Evolutionary conservation across 2,329 filamentous ascomycete species (phyloP).

Genomic region (Arthrobotrys musiformis): DNA sequence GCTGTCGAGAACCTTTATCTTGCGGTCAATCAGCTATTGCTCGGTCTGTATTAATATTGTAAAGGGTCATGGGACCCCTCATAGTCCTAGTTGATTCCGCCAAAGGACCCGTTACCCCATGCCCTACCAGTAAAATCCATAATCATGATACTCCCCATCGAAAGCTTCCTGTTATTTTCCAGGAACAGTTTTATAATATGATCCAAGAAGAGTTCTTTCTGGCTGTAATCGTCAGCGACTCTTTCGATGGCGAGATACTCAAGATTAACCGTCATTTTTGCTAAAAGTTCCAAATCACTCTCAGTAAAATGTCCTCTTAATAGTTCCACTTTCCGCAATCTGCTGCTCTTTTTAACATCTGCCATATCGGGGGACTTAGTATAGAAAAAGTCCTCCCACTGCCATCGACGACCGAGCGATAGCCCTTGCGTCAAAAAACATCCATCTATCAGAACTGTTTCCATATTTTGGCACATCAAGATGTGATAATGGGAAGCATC

Average conservation of each 20-base stretch:
- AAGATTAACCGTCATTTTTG: neutral
- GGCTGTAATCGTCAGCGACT: neutral
- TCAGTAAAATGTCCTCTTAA: neutral
- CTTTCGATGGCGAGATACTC: neutral
- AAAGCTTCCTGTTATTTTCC: neutral
- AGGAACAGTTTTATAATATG: neutral
- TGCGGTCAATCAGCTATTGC: too few species aligned
- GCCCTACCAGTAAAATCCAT: neutral
- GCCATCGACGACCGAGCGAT: neutral
- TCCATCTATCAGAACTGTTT: neutral
- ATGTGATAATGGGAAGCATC: neutral
- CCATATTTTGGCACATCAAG: neutral
- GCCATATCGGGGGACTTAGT: neutral
- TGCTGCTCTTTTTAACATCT: neutral
- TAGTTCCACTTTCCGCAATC: neutral
- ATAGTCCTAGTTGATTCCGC: neutral
- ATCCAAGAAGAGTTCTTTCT: neutral
- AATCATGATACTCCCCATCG: neutral
- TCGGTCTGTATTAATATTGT: neutral
- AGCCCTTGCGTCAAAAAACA: neutral
- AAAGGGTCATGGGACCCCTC: neutral
- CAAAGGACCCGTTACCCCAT: neutral
- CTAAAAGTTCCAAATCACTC: neutral
- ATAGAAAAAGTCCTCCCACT: neutral
- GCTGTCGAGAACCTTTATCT: too few species aligned